Conservation (phyloP, 164 flowering plant genomes). For the Liquidambar formosana region DNA sequence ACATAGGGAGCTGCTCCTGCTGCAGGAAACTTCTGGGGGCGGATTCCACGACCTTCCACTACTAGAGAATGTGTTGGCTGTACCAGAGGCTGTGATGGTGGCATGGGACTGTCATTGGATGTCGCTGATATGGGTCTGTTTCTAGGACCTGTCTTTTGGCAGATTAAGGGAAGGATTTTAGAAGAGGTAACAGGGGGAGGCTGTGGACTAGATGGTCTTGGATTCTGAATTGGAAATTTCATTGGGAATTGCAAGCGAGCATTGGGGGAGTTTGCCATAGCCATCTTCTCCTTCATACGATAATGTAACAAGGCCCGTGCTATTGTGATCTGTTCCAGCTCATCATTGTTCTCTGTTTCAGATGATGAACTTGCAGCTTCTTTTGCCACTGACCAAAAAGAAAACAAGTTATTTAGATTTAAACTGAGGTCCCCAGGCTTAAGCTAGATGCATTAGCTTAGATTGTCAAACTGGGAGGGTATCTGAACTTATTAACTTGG, state of each 20-base stretch:
- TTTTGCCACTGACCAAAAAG: conserved; percentile 64
- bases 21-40: conserved; percentile 55
- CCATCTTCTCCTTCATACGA: conserved; percentile 67
- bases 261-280: conserved; percentile 38
- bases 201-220: conserved; percentile 66
- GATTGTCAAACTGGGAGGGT: background rate
- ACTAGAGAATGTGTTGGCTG: conserved; percentile 13
- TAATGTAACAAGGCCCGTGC: conserved; percentile 84
- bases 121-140: conserved; percentile 28
- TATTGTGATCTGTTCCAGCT: conserved; percentile 84
- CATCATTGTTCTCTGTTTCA: conserved; percentile 70
- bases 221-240: conserved; percentile 48
- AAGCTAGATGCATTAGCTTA: background rate
- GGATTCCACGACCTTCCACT: conserved; percentile 40
- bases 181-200: conserved; percentile 64
- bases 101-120: conserved; percentile 20
- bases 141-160: conserved; percentile 50
- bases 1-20: conserved; percentile 73
- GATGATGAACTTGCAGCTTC: conserved; percentile 65
- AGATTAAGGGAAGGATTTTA: conserved; percentile 80
- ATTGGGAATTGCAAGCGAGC: conserved; percentile 50
- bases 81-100: conserved; percentile 18
- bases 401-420: background rate
- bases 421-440: background rate
- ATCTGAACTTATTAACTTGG: background rate